Evolutionary conservation across 139 green algal genomes (phyloP).

Genomic region (Spirogloea muscicola): DNA sequence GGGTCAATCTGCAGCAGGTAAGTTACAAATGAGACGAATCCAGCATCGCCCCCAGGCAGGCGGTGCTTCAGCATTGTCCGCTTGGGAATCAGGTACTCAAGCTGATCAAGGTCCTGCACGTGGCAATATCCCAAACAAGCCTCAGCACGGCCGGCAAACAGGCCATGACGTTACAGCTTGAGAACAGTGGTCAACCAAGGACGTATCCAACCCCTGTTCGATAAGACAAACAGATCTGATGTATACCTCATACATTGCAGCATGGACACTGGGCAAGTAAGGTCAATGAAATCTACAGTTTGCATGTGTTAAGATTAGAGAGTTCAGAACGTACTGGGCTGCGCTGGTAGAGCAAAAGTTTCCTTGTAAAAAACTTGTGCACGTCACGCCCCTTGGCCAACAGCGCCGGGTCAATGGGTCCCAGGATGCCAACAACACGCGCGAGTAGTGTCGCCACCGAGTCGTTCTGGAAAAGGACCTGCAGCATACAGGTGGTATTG

Average conservation of each 20-base stretch:
- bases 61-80: conserved; percentile 23
- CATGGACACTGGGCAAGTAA: too few species aligned
- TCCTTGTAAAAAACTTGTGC: conserved; percentile 76
- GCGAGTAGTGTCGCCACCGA: conserved; percentile 78
- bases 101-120: conserved; percentile 16
- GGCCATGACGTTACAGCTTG: too few species aligned
- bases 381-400: conserved; percentile 66
- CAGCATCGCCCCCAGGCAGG: conserved; percentile 21
- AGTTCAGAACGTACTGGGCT: conserved; percentile 16
- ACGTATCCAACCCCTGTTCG: too few species aligned
- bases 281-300: too few species aligned
- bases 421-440: conserved; percentile 82
- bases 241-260: too few species aligned
- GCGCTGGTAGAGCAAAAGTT: conserved; percentile 32
- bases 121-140: not conserved
- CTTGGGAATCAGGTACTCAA: conserved; percentile 44
- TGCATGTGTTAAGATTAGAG: too few species aligned
- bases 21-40: conserved; percentile 39
- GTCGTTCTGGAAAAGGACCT: conserved; percentile 70
- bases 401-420: conserved; percentile 72
- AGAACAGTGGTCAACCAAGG: too few species aligned
- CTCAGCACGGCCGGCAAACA: too few species aligned
- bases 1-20: conserved; percentile 33
- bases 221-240: too few species aligned
- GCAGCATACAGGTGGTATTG: too few species aligned